Evolutionary conservation across 306 rosid genomes (phyloP).

Genomic region (Castanea crenata): DNA sequence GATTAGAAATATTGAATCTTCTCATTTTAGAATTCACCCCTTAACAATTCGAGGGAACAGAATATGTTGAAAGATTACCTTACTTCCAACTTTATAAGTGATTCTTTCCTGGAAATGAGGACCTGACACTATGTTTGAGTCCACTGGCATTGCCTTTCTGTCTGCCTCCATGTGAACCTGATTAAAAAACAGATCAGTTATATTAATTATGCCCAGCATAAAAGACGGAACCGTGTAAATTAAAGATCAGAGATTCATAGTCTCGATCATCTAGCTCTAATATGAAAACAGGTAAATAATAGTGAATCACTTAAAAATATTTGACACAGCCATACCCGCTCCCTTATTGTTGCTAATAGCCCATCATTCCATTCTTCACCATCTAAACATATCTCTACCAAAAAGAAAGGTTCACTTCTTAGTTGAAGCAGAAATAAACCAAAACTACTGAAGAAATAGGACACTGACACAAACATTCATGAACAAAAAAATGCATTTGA

Average conservation of each 20-base stretch:
- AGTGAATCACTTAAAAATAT: not conserved
- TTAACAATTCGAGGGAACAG: slow-evolving; percentile 1
- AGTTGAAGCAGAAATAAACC: slow-evolving; percentile 4
- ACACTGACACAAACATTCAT: not conserved
- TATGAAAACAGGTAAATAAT: slow-evolving; percentile 21
- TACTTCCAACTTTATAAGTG: slow-evolving; percentile 81
- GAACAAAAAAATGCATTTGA: not conserved
- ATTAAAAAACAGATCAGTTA: slow-evolving; percentile 19
- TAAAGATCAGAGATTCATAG: slow-evolving; percentile 1
- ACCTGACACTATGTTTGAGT: slow-evolving; percentile 40
- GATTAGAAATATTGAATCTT: not conserved
- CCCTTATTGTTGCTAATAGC: slow-evolving; percentile 85
- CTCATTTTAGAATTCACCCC: not conserved
- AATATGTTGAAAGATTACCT: slow-evolving; percentile 48
- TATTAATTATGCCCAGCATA: slow-evolving; percentile 22
- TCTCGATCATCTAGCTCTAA: slow-evolving; percentile 19
- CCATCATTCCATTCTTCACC: slow-evolving; percentile 97
- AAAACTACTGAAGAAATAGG: slow-evolving; percentile 1
- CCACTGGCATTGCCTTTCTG: slow-evolving; percentile 70
- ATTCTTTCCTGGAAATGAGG: slow-evolving; percentile 60
- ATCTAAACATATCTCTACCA: slow-evolving; percentile 60
- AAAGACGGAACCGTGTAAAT: slow-evolving; percentile 18
- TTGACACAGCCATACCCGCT: slow-evolving; percentile 57
- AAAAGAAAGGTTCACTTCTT: slow-evolving; percentile 4
- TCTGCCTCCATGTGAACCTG: slow-evolving; percentile 98